A percentile compares a stretch with the other conserved stretches of the same genome.
Conservation (phyloP, 495 filamentous ascomycete species). For the Talaromyces stipitatus region DNA sequence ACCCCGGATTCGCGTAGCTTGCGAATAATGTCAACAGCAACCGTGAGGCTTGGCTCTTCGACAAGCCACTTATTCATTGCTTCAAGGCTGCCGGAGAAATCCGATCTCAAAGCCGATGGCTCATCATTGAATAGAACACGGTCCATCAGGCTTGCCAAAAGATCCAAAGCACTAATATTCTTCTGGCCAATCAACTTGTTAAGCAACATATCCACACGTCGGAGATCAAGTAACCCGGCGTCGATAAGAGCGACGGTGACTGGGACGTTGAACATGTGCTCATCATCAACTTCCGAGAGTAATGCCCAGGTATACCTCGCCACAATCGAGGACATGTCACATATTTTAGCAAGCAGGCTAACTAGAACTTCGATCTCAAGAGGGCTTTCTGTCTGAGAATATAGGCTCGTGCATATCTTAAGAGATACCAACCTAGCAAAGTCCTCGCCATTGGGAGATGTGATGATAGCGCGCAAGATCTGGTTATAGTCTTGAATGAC, state of each 20-base stretch:
- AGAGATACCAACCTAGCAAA: slow-evolving; percentile 60
- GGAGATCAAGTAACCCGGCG: slow-evolving; percentile 64
- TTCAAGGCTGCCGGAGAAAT: slow-evolving; percentile 76
- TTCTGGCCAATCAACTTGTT: slow-evolving; percentile 62
- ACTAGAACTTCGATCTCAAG: slow-evolving; percentile 79
- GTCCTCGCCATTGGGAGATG: slow-evolving; percentile 52
- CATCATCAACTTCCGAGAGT: slow-evolving; percentile 60
- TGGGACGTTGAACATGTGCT: slow-evolving; percentile 68
- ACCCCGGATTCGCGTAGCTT: slow-evolving; percentile 61
- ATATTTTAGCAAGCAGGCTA: slow-evolving; percentile 71
- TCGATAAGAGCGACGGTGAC: slow-evolving; percentile 73
- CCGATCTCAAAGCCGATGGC: slow-evolving; percentile 68
- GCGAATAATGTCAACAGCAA: slow-evolving; percentile 59
- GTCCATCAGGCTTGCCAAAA: slow-evolving; percentile 68
- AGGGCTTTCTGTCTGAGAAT: slow-evolving; percentile 46
- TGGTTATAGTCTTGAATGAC: slow-evolving; percentile 59
- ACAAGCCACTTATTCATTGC: slow-evolving; percentile 75
- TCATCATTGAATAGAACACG: slow-evolving; percentile 68
- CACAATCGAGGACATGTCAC: slow-evolving; percentile 65
- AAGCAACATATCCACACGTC: slow-evolving; percentile 69
- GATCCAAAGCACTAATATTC: slow-evolving; percentile 61
- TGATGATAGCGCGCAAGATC: slow-evolving; percentile 40
- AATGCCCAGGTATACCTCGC: slow-evolving; percentile 60
- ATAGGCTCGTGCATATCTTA: slow-evolving; percentile 64
- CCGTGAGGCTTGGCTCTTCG: slow-evolving; percentile 59